phyloP scores from a whole-genome alignment of 371 early-diverging fungal species.

The Nematocida major region DNA sequence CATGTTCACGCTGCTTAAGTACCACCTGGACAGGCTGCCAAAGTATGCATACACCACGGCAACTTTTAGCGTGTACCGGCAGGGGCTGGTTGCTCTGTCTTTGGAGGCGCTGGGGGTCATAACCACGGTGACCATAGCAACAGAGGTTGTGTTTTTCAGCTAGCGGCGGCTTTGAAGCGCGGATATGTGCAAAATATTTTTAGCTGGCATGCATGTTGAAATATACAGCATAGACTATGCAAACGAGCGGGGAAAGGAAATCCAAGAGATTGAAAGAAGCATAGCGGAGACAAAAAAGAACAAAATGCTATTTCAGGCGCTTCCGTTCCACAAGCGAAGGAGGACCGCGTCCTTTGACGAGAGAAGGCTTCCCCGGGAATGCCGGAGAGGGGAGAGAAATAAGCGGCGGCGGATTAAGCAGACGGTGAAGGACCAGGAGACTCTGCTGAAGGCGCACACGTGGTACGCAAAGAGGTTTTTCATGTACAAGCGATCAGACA shows the following conservation, averaged over 20 bases:
- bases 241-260: conserved; percentile 29
- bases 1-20: conserved; percentile 26
- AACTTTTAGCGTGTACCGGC: neutral
- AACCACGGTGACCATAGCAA: conserved; percentile 28
- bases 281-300: conserved; percentile 27
- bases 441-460: conserved; percentile 34
- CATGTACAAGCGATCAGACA: conserved; percentile 21
- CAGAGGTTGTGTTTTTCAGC: conserved; percentile 6
- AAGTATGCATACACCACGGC: neutral
- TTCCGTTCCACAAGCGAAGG: conserved; percentile 55
- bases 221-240: conserved; percentile 44
- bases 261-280: conserved; percentile 46
- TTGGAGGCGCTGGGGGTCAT: conserved; percentile 28
- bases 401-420: conserved; percentile 5
- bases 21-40: conserved; percentile 44
- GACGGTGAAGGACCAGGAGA: neutral
- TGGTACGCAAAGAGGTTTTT: conserved; percentile 41
- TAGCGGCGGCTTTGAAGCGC: no score
- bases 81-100: neutral
- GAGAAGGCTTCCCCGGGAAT: conserved; percentile 35
- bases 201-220: conserved; percentile 17
- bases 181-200: neutral
- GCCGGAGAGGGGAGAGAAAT: conserved; percentile 17
- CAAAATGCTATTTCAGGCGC: conserved; percentile 53
- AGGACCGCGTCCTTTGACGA: conserved; percentile 51